Percentiles rank a stretch among this genome's conserved stretches.
Evolutionary conservation across 306 rosid species (phyloP).

Genomic region (Phaseolus lunatus): DNA sequence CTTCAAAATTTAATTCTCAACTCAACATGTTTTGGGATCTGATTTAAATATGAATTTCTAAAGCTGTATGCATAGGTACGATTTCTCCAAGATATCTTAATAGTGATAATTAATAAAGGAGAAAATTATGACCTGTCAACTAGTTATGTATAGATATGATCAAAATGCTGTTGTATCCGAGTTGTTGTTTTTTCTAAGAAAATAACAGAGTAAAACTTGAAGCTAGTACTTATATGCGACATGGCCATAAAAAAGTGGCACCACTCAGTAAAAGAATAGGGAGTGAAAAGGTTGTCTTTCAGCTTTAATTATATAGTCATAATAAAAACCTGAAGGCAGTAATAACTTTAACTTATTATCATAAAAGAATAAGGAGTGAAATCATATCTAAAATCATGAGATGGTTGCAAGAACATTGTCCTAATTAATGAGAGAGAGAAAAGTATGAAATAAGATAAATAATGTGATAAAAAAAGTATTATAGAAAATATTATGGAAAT

Average conservation of each 20-base stretch:
- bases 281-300: neutral
- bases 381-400: neutral
- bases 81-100: constrained; percentile 19
- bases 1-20: constrained; percentile 20
- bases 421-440: neutral
- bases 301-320: neutral
- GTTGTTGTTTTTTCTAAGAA: neutral
- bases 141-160: neutral
- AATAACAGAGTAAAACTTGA: neutral
- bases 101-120: neutral
- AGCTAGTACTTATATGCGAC: neutral
- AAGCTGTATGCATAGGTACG: constrained; percentile 9
- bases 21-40: neutral
- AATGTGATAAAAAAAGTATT: neutral
- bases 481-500: neutral
- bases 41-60: constrained; percentile 5
- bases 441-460: neutral
- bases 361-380: neutral
- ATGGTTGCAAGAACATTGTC: neutral
- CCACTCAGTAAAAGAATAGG: neutral
- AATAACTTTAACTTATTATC: neutral
- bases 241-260: neutral
- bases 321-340: neutral
- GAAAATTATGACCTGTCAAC: constrained; percentile 16
- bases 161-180: neutral